phyloP scores from a whole-genome alignment of 768 basidiomycete species.

The Glaciozyma martinii region DNA sequence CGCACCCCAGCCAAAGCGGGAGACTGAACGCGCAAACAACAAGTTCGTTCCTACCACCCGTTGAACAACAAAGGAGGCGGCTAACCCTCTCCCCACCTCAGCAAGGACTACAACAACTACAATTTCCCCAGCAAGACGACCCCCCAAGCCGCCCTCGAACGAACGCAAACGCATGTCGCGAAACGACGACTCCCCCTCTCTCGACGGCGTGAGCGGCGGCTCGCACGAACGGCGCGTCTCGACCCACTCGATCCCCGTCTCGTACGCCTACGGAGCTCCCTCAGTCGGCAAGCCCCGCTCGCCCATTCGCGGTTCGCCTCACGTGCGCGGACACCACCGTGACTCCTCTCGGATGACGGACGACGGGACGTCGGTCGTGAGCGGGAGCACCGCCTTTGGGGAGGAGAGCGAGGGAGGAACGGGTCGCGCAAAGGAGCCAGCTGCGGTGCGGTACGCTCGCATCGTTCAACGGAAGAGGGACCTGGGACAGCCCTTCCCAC shows the following conservation, averaged over 20 bases:
- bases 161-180: no score
- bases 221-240: conserved; percentile 5
- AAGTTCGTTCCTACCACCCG: no score
- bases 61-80: no score
- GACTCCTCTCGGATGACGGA: not conserved
- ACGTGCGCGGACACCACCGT: not conserved
- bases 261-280: conserved; percentile 14
- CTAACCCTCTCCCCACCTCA: no score
- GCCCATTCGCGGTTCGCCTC: not conserved
- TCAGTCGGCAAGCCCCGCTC: not conserved
- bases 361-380: not conserved
- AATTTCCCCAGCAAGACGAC: no score
- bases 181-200: no score
- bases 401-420: not conserved
- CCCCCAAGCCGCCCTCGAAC: no score
- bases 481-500: conserved; percentile 1
- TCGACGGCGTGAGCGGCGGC: not conserved
- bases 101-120: no score
- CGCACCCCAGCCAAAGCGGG: no score
- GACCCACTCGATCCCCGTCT: conserved; percentile 2
- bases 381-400: not conserved
- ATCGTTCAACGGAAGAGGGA: conserved; percentile 8
- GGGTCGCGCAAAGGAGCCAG: conserved; percentile 4
- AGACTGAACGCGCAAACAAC: no score
- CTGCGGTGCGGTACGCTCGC: conserved; percentile 10